Evolutionary conservation across 2,329 filamentous ascomycete genomes (phyloP).

Genomic region (Colletotrichum brevisporum): DNA sequence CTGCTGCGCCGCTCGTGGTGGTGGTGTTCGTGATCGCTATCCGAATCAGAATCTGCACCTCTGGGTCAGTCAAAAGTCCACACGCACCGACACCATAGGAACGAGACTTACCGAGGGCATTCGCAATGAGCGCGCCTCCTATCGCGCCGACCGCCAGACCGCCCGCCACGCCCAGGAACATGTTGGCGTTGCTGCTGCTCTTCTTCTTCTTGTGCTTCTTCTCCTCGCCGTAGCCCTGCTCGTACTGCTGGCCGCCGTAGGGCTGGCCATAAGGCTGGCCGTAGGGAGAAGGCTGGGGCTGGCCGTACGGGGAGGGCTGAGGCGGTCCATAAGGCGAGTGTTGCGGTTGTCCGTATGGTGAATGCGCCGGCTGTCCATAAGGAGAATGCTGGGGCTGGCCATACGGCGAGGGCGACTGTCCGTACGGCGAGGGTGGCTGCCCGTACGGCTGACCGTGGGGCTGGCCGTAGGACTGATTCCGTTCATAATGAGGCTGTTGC

Average conservation of each 20-base stretch:
- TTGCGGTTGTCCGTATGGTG: slow-evolving; percentile 20
- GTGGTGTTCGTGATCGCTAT: slow-evolving; percentile 21
- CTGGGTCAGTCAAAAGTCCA: background rate
- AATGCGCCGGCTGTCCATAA: slow-evolving; percentile 3
- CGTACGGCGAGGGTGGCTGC: too few relatives aligned
- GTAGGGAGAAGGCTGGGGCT: slow-evolving; percentile 1
- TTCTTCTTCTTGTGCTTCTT: slow-evolving; percentile 52
- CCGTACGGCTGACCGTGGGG: background rate
- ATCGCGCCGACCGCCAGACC: slow-evolving; percentile 70
- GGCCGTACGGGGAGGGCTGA: slow-evolving; percentile 9
- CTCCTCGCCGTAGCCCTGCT: slow-evolving; percentile 34
- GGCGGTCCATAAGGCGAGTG: slow-evolving; percentile 9
- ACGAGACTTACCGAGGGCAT: slow-evolving; percentile 65
- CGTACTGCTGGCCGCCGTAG: slow-evolving; percentile 1
- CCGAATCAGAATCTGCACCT: slow-evolving; percentile 20
- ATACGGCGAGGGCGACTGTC: background rate
- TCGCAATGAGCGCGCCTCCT: slow-evolving; percentile 69
- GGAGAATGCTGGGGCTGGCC: background rate
- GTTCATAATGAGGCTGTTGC: slow-evolving; percentile 8
- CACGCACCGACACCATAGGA: background rate
- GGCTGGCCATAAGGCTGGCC: slow-evolving; percentile 7
- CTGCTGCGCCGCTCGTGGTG: slow-evolving; percentile 15
- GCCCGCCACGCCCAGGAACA: slow-evolving; percentile 69
- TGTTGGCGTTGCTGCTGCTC: slow-evolving; percentile 62
- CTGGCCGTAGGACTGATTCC: slow-evolving; percentile 8